Evolutionary conservation across 2,329 filamentous ascomycete genomes (phyloP).

Genomic region (Colletotrichum chrysophilum): DNA sequence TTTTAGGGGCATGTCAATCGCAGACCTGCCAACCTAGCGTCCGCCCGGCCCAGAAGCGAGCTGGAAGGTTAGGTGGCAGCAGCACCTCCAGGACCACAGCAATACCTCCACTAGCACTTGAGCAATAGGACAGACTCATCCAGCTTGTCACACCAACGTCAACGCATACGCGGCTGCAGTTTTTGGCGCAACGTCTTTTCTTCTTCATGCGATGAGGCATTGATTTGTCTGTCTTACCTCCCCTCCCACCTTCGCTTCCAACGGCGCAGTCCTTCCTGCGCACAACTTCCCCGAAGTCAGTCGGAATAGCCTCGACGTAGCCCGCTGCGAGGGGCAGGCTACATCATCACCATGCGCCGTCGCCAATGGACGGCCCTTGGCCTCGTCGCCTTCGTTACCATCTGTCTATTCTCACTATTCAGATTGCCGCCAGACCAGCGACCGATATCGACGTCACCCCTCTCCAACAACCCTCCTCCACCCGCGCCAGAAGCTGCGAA

Average conservation of each 20-base stretch:
- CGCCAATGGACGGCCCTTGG: conserved; percentile 41
- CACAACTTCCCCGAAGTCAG: not conserved
- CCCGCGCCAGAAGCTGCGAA: conserved; percentile 10
- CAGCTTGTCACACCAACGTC: not conserved
- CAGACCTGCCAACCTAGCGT: not conserved
- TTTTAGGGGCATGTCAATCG: conserved; percentile 10
- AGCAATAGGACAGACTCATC: not conserved
- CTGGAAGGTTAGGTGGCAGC: not conserved
- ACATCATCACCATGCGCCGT: conserved; percentile 34
- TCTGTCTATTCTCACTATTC: conserved; percentile 39
- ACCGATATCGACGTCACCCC: not conserved
- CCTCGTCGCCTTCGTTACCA: conserved; percentile 40
- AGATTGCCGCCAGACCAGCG: conserved; percentile 15
- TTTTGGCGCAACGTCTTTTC: not conserved
- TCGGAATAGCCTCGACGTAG: not conserved
- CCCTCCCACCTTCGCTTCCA: not conserved
- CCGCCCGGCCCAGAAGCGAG: not conserved
- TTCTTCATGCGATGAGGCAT: conserved; percentile 2
- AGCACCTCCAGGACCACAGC: not conserved
- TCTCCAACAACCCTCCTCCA: conserved; percentile 8
- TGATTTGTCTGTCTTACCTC: not conserved
- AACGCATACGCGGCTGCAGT: not conserved
- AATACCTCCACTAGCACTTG: not conserved
- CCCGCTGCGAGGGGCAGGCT: not conserved
- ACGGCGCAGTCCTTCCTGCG: not conserved